Conservation (phyloP, 148 eudicot species). For the Vaccinium darrowii region DNA sequence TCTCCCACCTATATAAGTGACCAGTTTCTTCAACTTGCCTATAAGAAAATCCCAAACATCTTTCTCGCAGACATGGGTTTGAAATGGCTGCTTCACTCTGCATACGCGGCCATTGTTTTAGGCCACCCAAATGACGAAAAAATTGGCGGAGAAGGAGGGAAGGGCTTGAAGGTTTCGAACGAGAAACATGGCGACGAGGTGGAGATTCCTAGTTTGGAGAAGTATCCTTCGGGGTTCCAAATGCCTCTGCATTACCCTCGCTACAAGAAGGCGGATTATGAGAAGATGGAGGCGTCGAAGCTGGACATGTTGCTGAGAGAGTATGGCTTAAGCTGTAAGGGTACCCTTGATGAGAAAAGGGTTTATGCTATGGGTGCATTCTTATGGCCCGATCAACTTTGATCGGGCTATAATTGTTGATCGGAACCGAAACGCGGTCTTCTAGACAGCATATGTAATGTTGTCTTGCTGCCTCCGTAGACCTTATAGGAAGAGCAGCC, state of each 20-base stretch:
- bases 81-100: conserved; percentile 14
- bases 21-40: not conserved
- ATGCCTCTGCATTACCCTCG: conserved; percentile 39
- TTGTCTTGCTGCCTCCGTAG: not conserved
- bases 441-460: not conserved
- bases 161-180: not conserved
- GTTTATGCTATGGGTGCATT: conserved; percentile 29
- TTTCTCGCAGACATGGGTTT: conserved; percentile 2
- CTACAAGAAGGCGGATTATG: conserved; percentile 23
- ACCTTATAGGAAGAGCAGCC: not conserved
- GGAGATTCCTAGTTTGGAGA: not conserved
- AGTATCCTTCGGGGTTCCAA: conserved; percentile 13
- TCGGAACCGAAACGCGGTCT: not conserved
- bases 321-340: conserved; percentile 16
- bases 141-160: not conserved
- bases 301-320: conserved; percentile 22
- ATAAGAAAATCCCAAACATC: not conserved
- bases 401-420: not conserved
- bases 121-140: conserved; percentile 4
- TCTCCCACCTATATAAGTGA: not conserved
- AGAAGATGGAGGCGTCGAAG: conserved; percentile 30
- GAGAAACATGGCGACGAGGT: not conserved
- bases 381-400: conserved; percentile 32
- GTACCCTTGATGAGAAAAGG: conserved; percentile 26
- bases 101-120: not conserved